Conservation (phyloP, 345 rosid genomes). For the Acer campestre region DNA sequence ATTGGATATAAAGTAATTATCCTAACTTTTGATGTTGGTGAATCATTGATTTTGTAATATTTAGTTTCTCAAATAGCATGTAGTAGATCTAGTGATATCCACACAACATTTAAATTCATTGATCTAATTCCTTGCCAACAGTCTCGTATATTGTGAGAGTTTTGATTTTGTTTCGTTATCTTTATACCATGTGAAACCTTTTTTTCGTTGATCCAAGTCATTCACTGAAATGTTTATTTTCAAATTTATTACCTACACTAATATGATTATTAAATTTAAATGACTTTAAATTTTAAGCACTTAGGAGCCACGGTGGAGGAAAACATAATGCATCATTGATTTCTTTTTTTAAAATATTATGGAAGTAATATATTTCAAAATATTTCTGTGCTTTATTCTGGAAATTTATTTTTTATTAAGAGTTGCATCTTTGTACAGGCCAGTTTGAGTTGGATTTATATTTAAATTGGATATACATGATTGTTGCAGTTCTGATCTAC, state of each 20-base stretch:
- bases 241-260: not conserved
- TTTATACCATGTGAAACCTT: not conserved
- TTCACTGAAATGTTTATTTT: not conserved
- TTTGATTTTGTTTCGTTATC: not conserved
- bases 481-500: constrained; percentile 83
- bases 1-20: constrained; percentile 64
- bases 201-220: not conserved
- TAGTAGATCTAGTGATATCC: not conserved
- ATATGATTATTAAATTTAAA: not conserved
- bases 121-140: not conserved
- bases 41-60: constrained; percentile 8
- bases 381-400: not conserved
- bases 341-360: too few relatives aligned
- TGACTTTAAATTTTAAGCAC: not conserved
- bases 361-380: not conserved
- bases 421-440: not conserved
- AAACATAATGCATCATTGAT: not conserved
- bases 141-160: not conserved
- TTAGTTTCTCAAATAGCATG: not conserved
- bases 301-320: not conserved
- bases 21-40: constrained; percentile 20
- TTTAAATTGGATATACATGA: not conserved
- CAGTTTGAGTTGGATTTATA: not conserved
- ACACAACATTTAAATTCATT: not conserved
- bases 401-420: not conserved